Evolutionary conservation across 768 basidiomycete genomes (phyloP), one percentile per base, ranked within the genome.

Genomic region (Lactarius trivialis): DNA sequence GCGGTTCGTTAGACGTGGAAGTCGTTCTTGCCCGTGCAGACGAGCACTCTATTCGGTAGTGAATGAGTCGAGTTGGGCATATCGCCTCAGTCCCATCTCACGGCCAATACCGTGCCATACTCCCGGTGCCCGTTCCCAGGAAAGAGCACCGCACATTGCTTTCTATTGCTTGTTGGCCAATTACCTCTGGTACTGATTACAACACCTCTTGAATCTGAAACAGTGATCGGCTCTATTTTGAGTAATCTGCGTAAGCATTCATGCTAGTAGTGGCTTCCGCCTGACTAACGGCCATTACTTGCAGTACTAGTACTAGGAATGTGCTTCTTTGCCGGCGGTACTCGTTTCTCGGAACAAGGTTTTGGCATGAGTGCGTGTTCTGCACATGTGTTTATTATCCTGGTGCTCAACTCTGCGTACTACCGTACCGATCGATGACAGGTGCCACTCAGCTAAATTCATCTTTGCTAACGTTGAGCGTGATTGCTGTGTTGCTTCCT

Each of bases 311-410:
- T 93, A 19, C 79, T 93, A 33, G 91, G 91, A 54, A 91, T 93
- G 91, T 92, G 91, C 69, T 93, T 93, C 75, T 92, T 93, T 67
- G 89, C 88, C 24, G 91, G 90, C 60, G 91, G 91, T 21, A 74
- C 85, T 55, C 82, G 82, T 67, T 92, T 83, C 69, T 87, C 86
- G 21, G 86, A 91, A 67, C 91, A 92, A 74, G 89, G 85, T 1
- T 89, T 91, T 68, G 85, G 85, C 53, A 74, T 80, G 43, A 85
- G 89, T 89, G 65, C 70, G 88, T 77, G 54, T 64, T 45, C 19
- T 50, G 24, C 30, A 55, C 34, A 41, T 51, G 33, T 33, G 32
- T 39, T 21, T 37, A 50, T 34, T 36, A n/a, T 30, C 41, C 1
- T 6, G 5, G 7, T 15, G 36, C 12, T 37, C 45, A 60, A 34